Evolutionary conservation across 2,329 filamentous ascomycete genomes (phyloP).

Genomic region (Hortaea werneckii): DNA sequence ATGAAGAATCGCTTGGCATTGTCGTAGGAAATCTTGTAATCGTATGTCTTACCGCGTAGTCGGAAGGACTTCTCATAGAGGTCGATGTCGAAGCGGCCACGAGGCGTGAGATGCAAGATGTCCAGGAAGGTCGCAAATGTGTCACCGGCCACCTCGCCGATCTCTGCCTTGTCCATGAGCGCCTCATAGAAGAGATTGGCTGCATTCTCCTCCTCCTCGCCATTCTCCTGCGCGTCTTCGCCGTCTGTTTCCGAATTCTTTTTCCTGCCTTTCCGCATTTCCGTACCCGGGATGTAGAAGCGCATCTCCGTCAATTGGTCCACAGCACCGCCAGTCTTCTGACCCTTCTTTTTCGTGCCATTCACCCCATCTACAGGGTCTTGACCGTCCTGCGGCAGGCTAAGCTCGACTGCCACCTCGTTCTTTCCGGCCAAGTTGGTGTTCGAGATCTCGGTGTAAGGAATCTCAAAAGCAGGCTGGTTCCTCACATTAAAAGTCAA

Average conservation of each 20-base stretch:
- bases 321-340: constrained; percentile 77
- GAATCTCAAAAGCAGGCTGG: constrained; percentile 88
- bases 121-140: constrained; percentile 96
- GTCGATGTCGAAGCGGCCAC: constrained; percentile 98
- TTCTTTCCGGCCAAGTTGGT: constrained; percentile 97
- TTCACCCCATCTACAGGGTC: constrained; percentile 48
- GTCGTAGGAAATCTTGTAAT: constrained; percentile 99
- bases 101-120: constrained; percentile 90
- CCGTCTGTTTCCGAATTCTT: constrained; percentile 66
- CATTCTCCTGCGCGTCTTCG: constrained; percentile 47
- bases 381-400: constrained; percentile 59
- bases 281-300: constrained; percentile 92
- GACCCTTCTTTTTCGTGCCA: constrained; percentile 65
- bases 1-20: constrained; percentile 98
- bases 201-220: constrained; percentile 69
- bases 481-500: constrained; percentile 96
- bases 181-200: constrained; percentile 98
- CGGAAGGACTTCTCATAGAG: constrained; percentile 99
- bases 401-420: constrained; percentile 92
- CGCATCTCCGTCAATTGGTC: constrained; percentile 98
- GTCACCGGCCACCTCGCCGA: constrained; percentile 96
- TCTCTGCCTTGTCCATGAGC: constrained; percentile 95
- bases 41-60: constrained; percentile 95
- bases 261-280: constrained; percentile 59
- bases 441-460: constrained; percentile 95